Conservation (phyloP, 345 rosid species). For the Linum trigynum region DNA sequence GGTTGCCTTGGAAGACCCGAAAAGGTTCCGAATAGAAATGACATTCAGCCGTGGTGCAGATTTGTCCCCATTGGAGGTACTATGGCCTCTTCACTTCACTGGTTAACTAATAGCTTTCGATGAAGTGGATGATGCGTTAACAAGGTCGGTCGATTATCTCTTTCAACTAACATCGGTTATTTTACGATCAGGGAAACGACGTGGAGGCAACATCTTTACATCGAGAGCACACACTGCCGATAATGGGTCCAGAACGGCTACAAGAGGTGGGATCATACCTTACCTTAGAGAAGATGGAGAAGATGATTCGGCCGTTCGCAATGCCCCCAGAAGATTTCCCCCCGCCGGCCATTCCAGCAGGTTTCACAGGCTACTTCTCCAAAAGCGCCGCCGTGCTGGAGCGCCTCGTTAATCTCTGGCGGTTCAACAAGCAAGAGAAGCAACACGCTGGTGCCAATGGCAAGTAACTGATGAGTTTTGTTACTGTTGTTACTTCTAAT, state of each 20-base stretch:
- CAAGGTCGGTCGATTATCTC: neutral
- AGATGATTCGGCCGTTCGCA: slow-evolving; percentile 83
- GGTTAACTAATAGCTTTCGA: neutral
- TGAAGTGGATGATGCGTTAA: neutral
- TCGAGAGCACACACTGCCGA: slow-evolving; percentile 90
- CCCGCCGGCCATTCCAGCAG: slow-evolving; percentile 76
- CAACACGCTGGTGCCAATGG: slow-evolving; percentile 10
- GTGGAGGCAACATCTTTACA: slow-evolving; percentile 57
- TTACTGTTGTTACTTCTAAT: neutral
- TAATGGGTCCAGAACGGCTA: slow-evolving; percentile 97
- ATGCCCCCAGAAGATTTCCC: slow-evolving; percentile 99
- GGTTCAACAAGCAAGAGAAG: slow-evolving; percentile 26
- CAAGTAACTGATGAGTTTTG: slow-evolving; percentile 5
- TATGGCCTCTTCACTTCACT: neutral
- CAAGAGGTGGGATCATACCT: slow-evolving; percentile 81
- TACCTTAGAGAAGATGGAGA: slow-evolving; percentile 87
- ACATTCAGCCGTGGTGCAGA: slow-evolving; percentile 98
- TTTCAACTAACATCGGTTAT: neutral
- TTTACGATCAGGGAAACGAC: slow-evolving; percentile 44
- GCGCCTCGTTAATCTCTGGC: slow-evolving; percentile 32
- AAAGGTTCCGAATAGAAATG: slow-evolving; percentile 79
- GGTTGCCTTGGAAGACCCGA: slow-evolving; percentile 79
- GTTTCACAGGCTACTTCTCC: slow-evolving; percentile 89
- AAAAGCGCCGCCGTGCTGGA: slow-evolving; percentile 87
- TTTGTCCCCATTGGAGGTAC: slow-evolving; percentile 88